phyloP scores from a whole-genome alignment of 2,329 filamentous ascomycete genomes.

The Hymenoscyphus scutula region DNA sequence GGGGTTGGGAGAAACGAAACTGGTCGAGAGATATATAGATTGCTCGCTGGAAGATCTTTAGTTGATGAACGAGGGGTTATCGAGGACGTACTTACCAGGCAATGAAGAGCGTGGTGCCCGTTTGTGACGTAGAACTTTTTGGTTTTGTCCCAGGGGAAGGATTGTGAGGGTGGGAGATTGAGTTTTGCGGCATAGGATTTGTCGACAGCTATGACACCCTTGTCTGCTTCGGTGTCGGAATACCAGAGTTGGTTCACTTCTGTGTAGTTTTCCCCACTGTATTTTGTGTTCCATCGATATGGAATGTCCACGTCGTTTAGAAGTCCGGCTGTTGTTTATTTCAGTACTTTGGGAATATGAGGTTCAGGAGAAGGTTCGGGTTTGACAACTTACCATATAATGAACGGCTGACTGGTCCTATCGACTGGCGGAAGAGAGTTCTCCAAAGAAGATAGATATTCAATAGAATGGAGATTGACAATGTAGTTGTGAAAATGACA shows the following conservation, averaged over 20 bases:
- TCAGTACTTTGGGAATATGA: no score
- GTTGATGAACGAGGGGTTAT: not conserved
- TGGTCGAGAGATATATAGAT: slow-evolving; percentile 10
- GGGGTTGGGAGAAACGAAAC: no score
- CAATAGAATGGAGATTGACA: no score
- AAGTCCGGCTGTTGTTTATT: slow-evolving; percentile 6
- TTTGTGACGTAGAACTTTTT: slow-evolving; percentile 9
- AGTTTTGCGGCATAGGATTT: slow-evolving; percentile 4
- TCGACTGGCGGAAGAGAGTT: no score
- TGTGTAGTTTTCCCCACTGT: slow-evolving; percentile 4
- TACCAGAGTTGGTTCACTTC: slow-evolving; percentile 11
- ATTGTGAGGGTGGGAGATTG: not conserved
- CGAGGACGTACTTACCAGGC: not conserved
- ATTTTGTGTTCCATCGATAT: slow-evolving; percentile 6
- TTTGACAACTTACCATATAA: no score
- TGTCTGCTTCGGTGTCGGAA: slow-evolving; percentile 4
- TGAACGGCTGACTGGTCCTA: no score
- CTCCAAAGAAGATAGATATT: no score
- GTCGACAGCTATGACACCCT: slow-evolving; percentile 8
- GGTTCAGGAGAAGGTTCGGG: no score
- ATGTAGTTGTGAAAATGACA: no score
- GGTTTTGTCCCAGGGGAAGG: slow-evolving; percentile 9
- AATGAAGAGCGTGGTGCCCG: slow-evolving; percentile 10
- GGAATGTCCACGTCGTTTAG: slow-evolving; percentile 9
- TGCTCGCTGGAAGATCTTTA: slow-evolving; percentile 1